Base-by-base conservation (phyloP, 176 grass and related monocot genomes). In the Poa pratensis region DNA sequence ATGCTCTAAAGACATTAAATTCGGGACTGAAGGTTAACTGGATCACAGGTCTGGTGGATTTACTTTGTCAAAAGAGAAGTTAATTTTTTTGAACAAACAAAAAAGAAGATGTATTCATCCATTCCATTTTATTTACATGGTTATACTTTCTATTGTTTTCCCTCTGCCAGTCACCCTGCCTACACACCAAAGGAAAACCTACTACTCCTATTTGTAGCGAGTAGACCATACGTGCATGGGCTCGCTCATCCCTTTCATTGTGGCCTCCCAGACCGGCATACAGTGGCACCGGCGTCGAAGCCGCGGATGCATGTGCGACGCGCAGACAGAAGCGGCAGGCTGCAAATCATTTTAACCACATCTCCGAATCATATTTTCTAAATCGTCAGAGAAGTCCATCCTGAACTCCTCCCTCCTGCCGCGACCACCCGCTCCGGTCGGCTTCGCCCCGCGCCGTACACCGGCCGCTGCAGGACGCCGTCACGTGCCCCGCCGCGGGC, bases 401-500 rank as follows among this genome's bases (percentile, higher is more conserved):
- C 57, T 32, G 28, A 48, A 73, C 9, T 11, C 43, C 9, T 48
- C 20, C 58, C 39, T 23, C 40, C 45, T 26, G 77, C 30, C 3
- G 20, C 52, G 19, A 59, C 34, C 37, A 71, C 52, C 34, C 35
- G 17, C 65, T 18, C 8, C 66, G 59, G 15, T 42, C 40, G 40
- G 55, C 19, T 34, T 7, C 19, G 35, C 35, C 2, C 35, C 35
- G 35, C 35, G 35, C 35, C 35, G 35, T 37, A 37, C 35, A 5
- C 61, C 59, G 13, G 39, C 37, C 37, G 37, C 37, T 40, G 1
- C 37, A 40, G 37, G 63, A 89, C 62, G 63, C 23, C 72, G 9
- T 86, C 88, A 86, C 88, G 83, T 82, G 83, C 79, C 53, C 8
- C 49, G 23, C 81, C 75, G 62, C 62, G 27, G n/a, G n/a, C n/a